Evolutionary conservation across 1,284 basidiomycete species (phyloP).

Genomic region (Cutaneotrichosporon mucoides): DNA sequence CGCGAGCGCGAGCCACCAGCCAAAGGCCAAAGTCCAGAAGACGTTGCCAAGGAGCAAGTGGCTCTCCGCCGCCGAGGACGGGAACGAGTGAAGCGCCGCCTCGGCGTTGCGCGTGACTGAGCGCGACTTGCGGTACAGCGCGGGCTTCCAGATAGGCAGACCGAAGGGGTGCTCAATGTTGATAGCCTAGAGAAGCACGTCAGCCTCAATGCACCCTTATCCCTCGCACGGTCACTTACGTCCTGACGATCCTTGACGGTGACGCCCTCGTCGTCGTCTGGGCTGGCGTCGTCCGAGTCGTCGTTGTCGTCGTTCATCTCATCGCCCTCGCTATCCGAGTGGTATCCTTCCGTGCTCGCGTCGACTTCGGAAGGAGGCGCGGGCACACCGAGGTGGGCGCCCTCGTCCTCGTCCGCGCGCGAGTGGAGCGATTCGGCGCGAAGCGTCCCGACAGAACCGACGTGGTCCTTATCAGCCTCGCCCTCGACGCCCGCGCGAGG

Average conservation of each 20-base stretch:
- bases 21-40: slow-evolving; percentile 80
- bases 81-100: slow-evolving; percentile 83
- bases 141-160: slow-evolving; percentile 99
- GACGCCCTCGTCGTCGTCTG: slow-evolving; percentile 62
- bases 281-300: slow-evolving; percentile 33
- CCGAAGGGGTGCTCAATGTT: slow-evolving; percentile 99
- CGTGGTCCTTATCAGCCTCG: not conserved
- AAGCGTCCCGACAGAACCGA: slow-evolving; percentile 6
- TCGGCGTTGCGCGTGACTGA: slow-evolving; percentile 96
- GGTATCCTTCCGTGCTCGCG: slow-evolving; percentile 22
- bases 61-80: slow-evolving; percentile 84
- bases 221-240: slow-evolving; percentile 50
- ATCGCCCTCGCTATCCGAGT: slow-evolving; percentile 28
- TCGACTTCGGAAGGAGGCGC: not conserved
- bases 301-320: slow-evolving; percentile 36
- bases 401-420: slow-evolving; percentile 6
- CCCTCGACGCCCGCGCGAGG: not conserved
- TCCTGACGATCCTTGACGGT: slow-evolving; percentile 96
- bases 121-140: slow-evolving; percentile 95
- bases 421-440: slow-evolving; percentile 12
- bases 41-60: slow-evolving; percentile 89
- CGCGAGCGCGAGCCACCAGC: slow-evolving; percentile 81
- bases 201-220: not conserved
- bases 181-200: slow-evolving; percentile 55
- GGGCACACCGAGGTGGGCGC: not conserved